These are phyloP conservation scores for Forsythia viridissima DNA, from an alignment of 257 asterid species.

Conservation along the genomic window DNA sequence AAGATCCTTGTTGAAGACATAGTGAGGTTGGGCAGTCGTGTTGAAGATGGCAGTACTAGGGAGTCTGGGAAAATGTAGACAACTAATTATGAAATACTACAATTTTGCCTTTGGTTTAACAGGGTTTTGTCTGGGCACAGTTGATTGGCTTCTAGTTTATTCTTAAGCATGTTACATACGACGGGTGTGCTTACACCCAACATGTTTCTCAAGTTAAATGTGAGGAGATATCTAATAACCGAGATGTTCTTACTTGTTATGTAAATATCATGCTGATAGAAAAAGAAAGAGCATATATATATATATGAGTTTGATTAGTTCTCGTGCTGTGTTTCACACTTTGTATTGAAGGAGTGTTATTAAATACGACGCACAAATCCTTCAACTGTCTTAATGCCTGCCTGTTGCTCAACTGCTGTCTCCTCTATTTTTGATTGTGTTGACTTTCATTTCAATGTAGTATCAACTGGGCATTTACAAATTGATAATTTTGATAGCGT, in stretches of 20 bases:
- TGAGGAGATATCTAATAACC: neutral
- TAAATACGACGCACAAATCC: neutral
- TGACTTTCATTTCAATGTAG: neutral
- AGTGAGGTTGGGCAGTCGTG: slow-evolving; percentile 75
- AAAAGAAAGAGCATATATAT: neutral
- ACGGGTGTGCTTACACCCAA: too few relatives aligned
- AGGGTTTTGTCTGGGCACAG: neutral
- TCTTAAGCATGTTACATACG: too few relatives aligned
- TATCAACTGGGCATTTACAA: neutral
- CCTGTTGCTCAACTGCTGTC: neutral
- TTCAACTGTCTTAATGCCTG: neutral
- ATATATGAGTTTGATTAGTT: neutral
- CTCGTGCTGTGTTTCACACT: neutral
- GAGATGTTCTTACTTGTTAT: neutral
- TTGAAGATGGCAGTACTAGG: slow-evolving; percentile 42
- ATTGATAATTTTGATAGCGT: neutral
- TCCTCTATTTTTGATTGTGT: neutral
- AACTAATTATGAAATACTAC: neutral
- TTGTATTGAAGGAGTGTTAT: neutral
- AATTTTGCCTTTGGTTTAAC: neutral
- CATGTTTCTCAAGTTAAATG: neutral
- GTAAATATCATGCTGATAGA: neutral
- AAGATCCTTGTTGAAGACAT: slow-evolving; percentile 88
- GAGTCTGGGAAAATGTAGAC: slow-evolving; percentile 44
- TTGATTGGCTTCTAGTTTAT: too few relatives aligned